Evolutionary conservation across 805 yeast genomes (phyloP).

Genomic region (Suhomyces tanzawaensis): DNA sequence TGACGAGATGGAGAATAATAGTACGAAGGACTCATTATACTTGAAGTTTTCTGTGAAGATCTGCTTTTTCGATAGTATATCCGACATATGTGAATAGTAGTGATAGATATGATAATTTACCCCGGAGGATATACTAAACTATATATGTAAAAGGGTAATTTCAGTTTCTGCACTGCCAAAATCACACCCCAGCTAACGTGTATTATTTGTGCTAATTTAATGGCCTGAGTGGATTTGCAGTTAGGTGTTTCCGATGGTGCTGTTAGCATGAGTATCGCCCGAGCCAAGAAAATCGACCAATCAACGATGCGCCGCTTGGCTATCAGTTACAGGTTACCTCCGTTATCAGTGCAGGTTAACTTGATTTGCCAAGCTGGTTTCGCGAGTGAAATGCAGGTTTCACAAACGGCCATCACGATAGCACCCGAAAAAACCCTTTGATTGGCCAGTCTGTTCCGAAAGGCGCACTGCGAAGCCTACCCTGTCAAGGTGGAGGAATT

Average conservation of each 20-base stretch:
- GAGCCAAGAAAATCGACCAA: constrained; percentile 1
- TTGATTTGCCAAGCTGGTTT: too few species aligned
- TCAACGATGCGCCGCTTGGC: constrained; percentile 3
- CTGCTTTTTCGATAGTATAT: constrained; percentile 20
- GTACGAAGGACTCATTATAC: constrained; percentile 26
- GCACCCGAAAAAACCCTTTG: too few species aligned
- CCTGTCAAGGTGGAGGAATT: too few species aligned
- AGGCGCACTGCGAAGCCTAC: too few species aligned
- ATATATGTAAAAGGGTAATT: too few species aligned
- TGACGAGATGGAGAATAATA: constrained; percentile 56
- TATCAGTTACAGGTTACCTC: constrained; percentile 4
- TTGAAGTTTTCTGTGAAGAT: constrained; percentile 34
- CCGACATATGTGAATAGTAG: not conserved
- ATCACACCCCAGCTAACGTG: too few species aligned
- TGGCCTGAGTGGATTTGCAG: not conserved
- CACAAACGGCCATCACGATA: too few species aligned
- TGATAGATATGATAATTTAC: not conserved
- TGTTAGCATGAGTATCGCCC: not conserved
- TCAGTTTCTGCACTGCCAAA: too few species aligned
- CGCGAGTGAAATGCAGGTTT: too few species aligned
- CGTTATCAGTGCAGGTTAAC: constrained; percentile 5
- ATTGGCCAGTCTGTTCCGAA: too few species aligned
- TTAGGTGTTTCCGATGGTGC: not conserved
- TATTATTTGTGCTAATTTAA: too few species aligned
- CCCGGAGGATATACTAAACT: not conserved